phyloP scores from a whole-genome alignment of 768 basidiomycete species.

The Mycena epipterygia region DNA sequence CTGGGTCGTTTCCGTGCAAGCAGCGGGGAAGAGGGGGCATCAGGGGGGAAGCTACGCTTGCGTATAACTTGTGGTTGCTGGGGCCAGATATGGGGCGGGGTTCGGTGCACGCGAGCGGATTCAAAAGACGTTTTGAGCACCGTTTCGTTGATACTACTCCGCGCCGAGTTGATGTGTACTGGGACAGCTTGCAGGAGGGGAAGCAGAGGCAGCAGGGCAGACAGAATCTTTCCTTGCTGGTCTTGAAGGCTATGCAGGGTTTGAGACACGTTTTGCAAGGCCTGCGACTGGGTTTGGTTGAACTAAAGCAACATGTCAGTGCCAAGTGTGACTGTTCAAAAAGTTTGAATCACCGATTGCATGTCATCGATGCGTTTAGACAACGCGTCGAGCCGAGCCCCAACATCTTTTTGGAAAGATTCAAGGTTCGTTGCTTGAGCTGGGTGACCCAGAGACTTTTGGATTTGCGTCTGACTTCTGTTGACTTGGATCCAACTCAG shows the following conservation, averaged over 20 bases:
- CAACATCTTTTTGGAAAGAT: constrained; percentile 56
- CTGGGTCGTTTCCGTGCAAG: constrained; percentile 25
- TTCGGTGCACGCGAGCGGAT: constrained; percentile 14
- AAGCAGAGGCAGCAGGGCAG: constrained; percentile 69
- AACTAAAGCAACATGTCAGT: constrained; percentile 48
- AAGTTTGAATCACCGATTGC: constrained; percentile 56
- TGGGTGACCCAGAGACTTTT: constrained; percentile 69
- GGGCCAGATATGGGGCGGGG: constrained; percentile 18
- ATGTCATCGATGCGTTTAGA: constrained; percentile 71
- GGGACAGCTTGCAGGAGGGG: constrained; percentile 74
- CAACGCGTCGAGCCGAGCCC: constrained; percentile 58
- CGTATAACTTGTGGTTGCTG: constrained; percentile 13
- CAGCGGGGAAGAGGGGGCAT: constrained; percentile 25
- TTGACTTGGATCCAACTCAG: constrained; percentile 61
- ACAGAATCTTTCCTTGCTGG: constrained; percentile 69
- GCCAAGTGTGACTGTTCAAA: background rate
- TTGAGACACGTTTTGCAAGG: constrained; percentile 67
- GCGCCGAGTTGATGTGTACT: constrained; percentile 64
- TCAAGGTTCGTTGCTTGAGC: constrained; percentile 62
- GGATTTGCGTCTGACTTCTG: constrained; percentile 72
- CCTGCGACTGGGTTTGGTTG: constrained; percentile 60
- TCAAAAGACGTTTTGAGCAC: constrained; percentile 37
- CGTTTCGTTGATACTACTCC: constrained; percentile 49
- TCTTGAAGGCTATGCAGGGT: constrained; percentile 72
- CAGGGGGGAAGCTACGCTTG: constrained; percentile 29